phyloP scores from a whole-genome alignment of 2,329 filamentous ascomycete genomes.

The Nakataea oryzae region DNA sequence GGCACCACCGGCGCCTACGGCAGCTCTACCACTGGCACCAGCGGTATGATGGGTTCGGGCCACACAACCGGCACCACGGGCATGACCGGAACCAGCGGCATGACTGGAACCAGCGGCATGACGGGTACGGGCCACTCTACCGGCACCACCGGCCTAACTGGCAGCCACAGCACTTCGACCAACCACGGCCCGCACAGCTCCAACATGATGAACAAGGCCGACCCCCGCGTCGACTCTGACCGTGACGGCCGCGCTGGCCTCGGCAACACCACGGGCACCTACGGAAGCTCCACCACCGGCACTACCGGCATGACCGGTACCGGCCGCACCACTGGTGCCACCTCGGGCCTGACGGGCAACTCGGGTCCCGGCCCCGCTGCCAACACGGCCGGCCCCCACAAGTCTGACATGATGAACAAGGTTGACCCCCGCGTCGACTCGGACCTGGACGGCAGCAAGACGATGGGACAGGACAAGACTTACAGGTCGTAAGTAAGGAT shows the following conservation, averaged over 20 bases:
- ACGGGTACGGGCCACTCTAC: neutral
- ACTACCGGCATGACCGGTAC: neutral
- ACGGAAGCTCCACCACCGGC: neutral
- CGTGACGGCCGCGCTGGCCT: constrained; percentile 17
- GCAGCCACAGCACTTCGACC: constrained; percentile 16
- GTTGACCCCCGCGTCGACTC: constrained; percentile 38
- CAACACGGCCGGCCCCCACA: constrained; percentile 30
- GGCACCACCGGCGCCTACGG: constrained; percentile 5
- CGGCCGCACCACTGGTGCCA: neutral
- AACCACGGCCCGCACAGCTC: constrained; percentile 30
- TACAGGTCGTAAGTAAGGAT: constrained; percentile 29
- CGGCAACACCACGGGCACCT: neutral
- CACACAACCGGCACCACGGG: constrained; percentile 9
- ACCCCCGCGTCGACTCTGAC: constrained; percentile 34
- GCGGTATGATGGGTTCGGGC: constrained; percentile 10
- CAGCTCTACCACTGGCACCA: constrained; percentile 11
- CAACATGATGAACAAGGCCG: constrained; percentile 28
- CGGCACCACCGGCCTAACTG: neutral
- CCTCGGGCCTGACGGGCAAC: neutral
- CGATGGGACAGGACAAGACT: constrained; percentile 42
- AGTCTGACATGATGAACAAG: constrained; percentile 28
- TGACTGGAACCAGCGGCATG: neutral
- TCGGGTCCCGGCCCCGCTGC: constrained; percentile 16
- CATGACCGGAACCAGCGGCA: constrained; percentile 7
- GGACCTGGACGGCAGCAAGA: constrained; percentile 43